A percentile compares a stretch with the other conserved stretches of the same genome.
These are phyloP conservation scores for Xylariales sp. DNA, from an alignment of 2,329 filamentous ascomycete genomes.

Conservation along the genomic window DNA sequence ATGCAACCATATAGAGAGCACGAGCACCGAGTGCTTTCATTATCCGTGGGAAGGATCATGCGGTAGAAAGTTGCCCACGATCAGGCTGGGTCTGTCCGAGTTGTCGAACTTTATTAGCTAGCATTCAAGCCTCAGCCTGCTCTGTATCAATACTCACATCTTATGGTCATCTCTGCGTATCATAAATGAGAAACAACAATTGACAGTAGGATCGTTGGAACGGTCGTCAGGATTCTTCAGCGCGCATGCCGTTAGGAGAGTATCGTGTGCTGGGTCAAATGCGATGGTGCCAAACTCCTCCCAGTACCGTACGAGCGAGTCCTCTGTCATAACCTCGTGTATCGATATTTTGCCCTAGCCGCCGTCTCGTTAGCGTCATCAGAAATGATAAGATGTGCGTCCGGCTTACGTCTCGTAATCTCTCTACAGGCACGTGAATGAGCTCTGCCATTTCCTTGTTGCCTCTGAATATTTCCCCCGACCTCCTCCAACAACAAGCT, in stretches of 20 bases:
- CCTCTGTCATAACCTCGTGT: conserved; percentile 95
- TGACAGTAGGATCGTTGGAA: conserved; percentile 78
- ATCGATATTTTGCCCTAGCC: conserved; percentile 88
- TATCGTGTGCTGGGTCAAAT: conserved; percentile 93
- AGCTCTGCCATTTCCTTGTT: conserved; percentile 99
- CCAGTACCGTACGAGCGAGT: conserved; percentile 96
- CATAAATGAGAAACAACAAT: conserved; percentile 98
- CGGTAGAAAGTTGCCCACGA: conserved; percentile 96
- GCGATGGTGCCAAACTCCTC: conserved; percentile 99
- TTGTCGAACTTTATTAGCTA: conserved; percentile 49
- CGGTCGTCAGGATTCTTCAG: conserved; percentile 82
- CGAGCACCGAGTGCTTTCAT: conserved; percentile 42
- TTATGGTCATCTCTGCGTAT: conserved; percentile 95
- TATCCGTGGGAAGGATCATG: conserved; percentile 71
- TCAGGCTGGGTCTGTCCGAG: conserved; percentile 80
- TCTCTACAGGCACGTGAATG: conserved; percentile 91
- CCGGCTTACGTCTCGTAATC: conserved; percentile 82
- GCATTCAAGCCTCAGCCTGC: neutral
- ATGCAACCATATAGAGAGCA: conserved; percentile 13
- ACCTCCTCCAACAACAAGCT: conserved; percentile 95
- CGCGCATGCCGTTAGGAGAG: conserved; percentile 91
- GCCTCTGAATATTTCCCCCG: conserved; percentile 95
- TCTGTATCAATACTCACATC: conserved; percentile 72
- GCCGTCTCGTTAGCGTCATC: conserved; percentile 28
- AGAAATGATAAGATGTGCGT: neutral